Base-by-base conservation (phyloP, 164 flowering plant genomes). In the Malania oleifera region DNA sequence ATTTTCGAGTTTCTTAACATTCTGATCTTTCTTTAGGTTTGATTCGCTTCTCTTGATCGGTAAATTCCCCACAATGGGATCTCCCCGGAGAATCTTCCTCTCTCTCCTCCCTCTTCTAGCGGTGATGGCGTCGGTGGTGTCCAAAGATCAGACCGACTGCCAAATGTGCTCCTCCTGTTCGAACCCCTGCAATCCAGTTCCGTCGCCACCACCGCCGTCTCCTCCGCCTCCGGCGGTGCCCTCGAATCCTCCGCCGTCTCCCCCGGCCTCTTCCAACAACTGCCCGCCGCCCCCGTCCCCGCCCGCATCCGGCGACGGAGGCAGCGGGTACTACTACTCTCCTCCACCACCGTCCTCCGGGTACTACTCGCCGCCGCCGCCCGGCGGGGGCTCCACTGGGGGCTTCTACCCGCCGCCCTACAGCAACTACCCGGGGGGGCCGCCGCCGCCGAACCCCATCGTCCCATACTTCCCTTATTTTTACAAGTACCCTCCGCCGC, bases 381-480 rank as follows among this genome's bases (percentile, higher is more conserved):
- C 61, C 3, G 23, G 45, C 26, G 41, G 57, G 6, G 40, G 35
- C 11, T 15, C 13, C 52, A 64, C 64, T 27, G 48, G 24, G 29
- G 14, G 19, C 14, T 60, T 54, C n/a, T 31, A 48, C 18, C 67
- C 70, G 17, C 76, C 76, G 4, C 76, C 72, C 27, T 41, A 65
- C 34, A 24, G 15, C 12, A 54, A 63, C 59, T 80, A 72, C 39
- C 73, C 73, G 0, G 24, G 72, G 0, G 24, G 72, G 15, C 89
- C 95, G 7, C 96, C 93, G 5, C 96, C 91, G 2, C 96, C 95
- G 0, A 86, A 89, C 63, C 93, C 96, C 0, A 83, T 89, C 31
- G 80, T 86, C 3, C 96, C 96, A 4, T 89, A 85, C 69, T 89
- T 81, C 59, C 96, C 96, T 0, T 89, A 54, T 22, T 89, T 79